Base-by-base conservation (phyloP, 2,329 filamentous ascomycete species). In the Thelonectria blattea region DNA sequence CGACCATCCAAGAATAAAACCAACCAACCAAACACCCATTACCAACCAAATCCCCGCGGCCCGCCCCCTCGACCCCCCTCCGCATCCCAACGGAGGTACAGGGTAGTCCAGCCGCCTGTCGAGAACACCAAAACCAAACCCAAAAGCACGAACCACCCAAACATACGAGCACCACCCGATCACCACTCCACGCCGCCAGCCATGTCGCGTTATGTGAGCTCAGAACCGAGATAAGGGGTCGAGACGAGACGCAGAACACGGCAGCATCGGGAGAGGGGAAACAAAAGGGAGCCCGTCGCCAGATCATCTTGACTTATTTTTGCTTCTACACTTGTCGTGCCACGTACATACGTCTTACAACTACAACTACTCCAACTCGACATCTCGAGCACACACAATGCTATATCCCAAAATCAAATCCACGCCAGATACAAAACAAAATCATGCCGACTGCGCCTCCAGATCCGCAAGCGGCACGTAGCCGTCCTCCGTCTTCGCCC, bases 381-480 rank as follows among this genome's bases (percentile, higher is more conserved):
- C n/a, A n/a, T n/a, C n/a, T n/a, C n/a, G n/a, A n/a, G n/a, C n/a
- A n/a, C n/a, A n/a, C n/a, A n/a, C n/a, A n/a, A n/a, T n/a, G n/a
- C n/a, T n/a, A n/a, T n/a, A 10, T 9, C 32, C 32, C 6, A 34
- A 34, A 4, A 34, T 14, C 10, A 34, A 14, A 34, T 5, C 12
- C 22, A 24, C 22, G 22, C 22, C 22, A 3, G 7, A 30, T 7
- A 30, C 27, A 6, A 6, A 30, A 30, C 22, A 30, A 30, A 37
- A 14, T 37, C 34, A 37, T 14, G 34, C 34, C 34, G 11, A 15
- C 15, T 37, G 34, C 22, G 63, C 66, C 46, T 87, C 85, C 59
- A 87, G 71, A 54, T 80, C 82, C 53, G 82, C 78, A 63, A 89
- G 73, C 55, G 85, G 84, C 48, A 89, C 83, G 68, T 89, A 89